Percentiles rank a stretch among this genome's conserved stretches.
Evolutionary conservation across 371 early-diverging fungal species (phyloP).

Genomic region (Syncephalis plumigaleata): DNA sequence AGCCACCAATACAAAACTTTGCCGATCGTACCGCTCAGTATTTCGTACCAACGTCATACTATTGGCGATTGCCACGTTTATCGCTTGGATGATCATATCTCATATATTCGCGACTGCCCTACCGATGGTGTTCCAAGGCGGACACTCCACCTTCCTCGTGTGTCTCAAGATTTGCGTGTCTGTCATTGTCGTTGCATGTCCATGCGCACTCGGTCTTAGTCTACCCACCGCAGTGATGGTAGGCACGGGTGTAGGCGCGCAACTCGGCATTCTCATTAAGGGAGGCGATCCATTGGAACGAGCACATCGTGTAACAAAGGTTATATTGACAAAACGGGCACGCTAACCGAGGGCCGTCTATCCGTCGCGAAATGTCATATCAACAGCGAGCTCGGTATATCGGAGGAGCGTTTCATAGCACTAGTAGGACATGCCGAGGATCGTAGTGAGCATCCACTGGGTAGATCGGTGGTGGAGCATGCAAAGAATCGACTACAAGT

Average conservation of each 20-base stretch:
- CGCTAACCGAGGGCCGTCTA: conserved; percentile 73
- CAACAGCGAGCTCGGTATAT: conserved; percentile 5
- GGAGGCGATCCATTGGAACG: conserved; percentile 68
- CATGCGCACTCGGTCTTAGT: conserved; percentile 89
- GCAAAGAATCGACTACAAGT: conserved; percentile 23
- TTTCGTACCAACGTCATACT: conserved; percentile 76
- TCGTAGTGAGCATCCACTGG: conserved; percentile 77
- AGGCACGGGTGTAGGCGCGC: conserved; percentile 90
- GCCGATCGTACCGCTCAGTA: conserved; percentile 68
- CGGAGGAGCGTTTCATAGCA: conserved; percentile 23
- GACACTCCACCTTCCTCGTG: conserved; percentile 49
- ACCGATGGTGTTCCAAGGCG: conserved; percentile 33
- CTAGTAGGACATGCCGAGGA: conserved; percentile 64
- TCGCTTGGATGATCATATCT: conserved; percentile 55
- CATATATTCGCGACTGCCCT: conserved; percentile 20
- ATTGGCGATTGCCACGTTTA: conserved; percentile 51
- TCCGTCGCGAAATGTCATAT: conserved; percentile 33
- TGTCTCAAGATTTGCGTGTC: conserved; percentile 81
- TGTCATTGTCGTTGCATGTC: conserved; percentile 93
- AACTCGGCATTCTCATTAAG: conserved; percentile 78
- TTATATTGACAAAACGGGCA: conserved; percentile 97
- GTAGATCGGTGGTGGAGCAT: conserved; percentile 49
- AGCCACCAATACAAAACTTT: conserved; percentile 73
- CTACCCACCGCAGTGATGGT: conserved; percentile 98
- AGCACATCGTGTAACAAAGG: conserved; percentile 58